phyloP scores from a whole-genome alignment of 768 basidiomycete genomes.

The Clitopilus hobsonii region DNA sequence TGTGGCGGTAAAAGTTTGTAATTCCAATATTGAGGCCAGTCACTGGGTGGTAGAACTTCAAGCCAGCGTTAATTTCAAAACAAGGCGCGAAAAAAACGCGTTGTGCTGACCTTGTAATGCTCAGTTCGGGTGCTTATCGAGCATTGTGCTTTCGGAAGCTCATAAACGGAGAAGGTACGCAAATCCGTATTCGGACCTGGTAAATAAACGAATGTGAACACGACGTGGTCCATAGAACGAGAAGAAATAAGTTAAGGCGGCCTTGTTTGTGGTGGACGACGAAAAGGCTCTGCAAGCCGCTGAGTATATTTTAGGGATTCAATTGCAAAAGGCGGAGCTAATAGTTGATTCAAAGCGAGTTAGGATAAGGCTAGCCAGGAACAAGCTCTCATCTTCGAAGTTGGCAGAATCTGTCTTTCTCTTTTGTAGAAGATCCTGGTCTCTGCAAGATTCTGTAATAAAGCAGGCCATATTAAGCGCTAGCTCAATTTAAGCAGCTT shows the following conservation, averaged over 20 bases:
- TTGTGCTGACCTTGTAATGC: conserved; percentile 35
- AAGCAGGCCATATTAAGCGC: too few relatives aligned
- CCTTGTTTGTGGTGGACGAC: not conserved
- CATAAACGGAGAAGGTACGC: conserved; percentile 39
- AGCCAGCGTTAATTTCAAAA: not conserved
- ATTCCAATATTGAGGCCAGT: conserved; percentile 35
- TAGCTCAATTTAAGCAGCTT: not conserved
- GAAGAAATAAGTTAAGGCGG: not conserved
- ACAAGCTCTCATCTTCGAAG: not conserved
- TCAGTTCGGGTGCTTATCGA: conserved; percentile 20
- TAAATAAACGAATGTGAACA: conserved; percentile 32
- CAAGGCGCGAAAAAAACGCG: not conserved
- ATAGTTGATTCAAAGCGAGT: not conserved
- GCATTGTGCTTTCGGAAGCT: conserved; percentile 21
- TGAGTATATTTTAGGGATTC: not conserved
- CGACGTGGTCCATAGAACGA: conserved; percentile 18
- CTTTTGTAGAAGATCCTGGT: too few relatives aligned
- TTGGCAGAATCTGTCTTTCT: too few relatives aligned
- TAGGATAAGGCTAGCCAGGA: not conserved
- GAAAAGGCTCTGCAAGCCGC: not conserved
- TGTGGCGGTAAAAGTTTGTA: conserved; percentile 46
- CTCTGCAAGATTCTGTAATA: too few relatives aligned
- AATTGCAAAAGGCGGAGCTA: not conserved
- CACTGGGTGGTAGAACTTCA: conserved; percentile 40
- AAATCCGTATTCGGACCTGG: conserved; percentile 26